Conservation (phyloP, 768 basidiomycete species). For the Serendipita sp. region DNA sequence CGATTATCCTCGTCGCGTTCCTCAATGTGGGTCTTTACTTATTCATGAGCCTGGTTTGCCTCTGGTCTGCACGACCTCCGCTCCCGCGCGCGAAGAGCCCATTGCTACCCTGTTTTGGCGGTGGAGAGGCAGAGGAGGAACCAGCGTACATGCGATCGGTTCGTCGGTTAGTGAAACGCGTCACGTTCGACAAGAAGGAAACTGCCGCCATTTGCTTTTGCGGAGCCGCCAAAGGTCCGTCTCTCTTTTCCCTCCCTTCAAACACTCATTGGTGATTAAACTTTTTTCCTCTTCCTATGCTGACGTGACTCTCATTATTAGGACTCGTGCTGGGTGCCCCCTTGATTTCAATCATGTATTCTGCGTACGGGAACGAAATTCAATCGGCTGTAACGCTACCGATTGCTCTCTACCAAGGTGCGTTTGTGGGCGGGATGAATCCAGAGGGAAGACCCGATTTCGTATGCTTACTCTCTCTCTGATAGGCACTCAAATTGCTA, state of each 20-base stretch:
- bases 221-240: conserved; percentile 17
- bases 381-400: conserved; percentile 17
- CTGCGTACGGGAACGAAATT: conserved; percentile 15
- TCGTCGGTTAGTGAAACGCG: not conserved
- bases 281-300: too few relatives aligned
- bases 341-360: conserved; percentile 17
- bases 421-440: not conserved
- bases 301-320: not conserved
- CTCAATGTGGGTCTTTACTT: conserved; percentile 14
- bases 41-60: conserved; percentile 13
- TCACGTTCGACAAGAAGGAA: conserved; percentile 15
- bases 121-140: not conserved
- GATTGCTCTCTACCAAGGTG: conserved; percentile 17
- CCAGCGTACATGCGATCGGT: conserved; percentile 2
- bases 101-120: not conserved
- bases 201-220: conserved; percentile 20
- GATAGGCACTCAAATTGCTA: conserved; percentile 2
- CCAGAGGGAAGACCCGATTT: too few relatives aligned
- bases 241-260: too few relatives aligned
- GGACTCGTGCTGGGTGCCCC: conserved; percentile 17
- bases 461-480: not conserved
- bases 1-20: conserved; percentile 15
- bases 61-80: conserved; percentile 14
- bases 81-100: conserved; percentile 10
- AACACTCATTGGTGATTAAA: too few relatives aligned